Percentiles rank a stretch among this genome's conserved stretches.
phyloP scores from a whole-genome alignment of 1,284 basidiomycete genomes.

The Pulchroboletus neoregius region DNA sequence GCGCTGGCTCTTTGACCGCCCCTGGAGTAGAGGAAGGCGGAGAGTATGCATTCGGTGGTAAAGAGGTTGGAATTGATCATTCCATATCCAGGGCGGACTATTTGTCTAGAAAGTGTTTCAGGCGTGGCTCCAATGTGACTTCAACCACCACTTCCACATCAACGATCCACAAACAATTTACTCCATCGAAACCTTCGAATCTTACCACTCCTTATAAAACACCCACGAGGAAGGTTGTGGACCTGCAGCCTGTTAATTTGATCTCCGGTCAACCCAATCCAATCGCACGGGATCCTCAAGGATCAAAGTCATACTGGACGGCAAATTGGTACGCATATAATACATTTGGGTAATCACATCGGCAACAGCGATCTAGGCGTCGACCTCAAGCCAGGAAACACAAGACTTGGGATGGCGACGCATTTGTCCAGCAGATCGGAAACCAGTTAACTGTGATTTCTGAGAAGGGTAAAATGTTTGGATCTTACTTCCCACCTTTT shows the following conservation, averaged over 20 bases:
- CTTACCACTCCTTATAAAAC: constrained; percentile 29
- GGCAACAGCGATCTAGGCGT: constrained; percentile 47
- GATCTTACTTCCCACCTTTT: constrained; percentile 4
- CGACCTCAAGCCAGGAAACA: constrained; percentile 77
- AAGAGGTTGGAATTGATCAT: constrained; percentile 69
- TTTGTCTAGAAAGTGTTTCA: constrained; percentile 63
- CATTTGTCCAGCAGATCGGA: constrained; percentile 50
- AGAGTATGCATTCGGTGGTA: constrained; percentile 58
- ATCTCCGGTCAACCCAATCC: constrained; percentile 19
- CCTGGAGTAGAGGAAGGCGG: constrained; percentile 44
- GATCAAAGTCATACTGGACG: constrained; percentile 50
- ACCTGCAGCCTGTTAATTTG: constrained; percentile 43
- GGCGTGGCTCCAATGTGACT: constrained; percentile 29
- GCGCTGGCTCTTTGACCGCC: constrained; percentile 39
- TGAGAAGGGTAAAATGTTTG: constrained; percentile 65
- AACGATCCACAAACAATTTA: constrained; percentile 41
- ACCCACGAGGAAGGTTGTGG: constrained; percentile 32
- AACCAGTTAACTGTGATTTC: constrained; percentile 59
- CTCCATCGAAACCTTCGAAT: constrained; percentile 39
- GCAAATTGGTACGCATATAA: constrained; percentile 56
- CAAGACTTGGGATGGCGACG: constrained; percentile 87
- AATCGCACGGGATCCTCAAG: constrained; percentile 6
- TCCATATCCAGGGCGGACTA: constrained; percentile 54
- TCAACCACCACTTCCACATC: constrained; percentile 22
- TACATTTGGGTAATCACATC: neutral